A percentile compares a stretch with the other conserved stretches of the same genome.
Evolutionary conservation across 2,329 filamentous ascomycete species (phyloP).

Genomic region (Fusarium nelsonii): DNA sequence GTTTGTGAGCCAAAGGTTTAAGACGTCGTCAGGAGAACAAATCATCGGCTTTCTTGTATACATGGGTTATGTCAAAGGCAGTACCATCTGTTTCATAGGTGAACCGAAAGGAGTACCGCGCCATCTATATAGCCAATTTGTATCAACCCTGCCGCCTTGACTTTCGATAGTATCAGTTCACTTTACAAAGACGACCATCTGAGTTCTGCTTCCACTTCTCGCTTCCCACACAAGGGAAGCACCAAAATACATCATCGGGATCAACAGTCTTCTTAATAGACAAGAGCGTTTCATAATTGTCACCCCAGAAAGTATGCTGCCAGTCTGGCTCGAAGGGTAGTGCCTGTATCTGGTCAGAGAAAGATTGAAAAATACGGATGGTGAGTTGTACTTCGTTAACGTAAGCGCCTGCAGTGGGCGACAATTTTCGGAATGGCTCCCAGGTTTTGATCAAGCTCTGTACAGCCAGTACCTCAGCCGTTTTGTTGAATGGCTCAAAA

Average conservation of each 20-base stretch:
- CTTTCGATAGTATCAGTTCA: not conserved
- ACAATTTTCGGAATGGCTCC: constrained; percentile 56
- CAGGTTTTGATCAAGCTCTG: constrained; percentile 45
- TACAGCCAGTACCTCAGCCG: constrained; percentile 47
- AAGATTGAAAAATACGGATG: fast-evolving
- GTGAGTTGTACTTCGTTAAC: constrained; percentile 57
- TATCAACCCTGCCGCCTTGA: no score
- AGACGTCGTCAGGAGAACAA: not conserved
- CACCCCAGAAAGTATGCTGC: constrained; percentile 58
- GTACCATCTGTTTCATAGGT: no score
- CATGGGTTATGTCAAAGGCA: fast-evolving
- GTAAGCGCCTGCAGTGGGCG: constrained; percentile 58
- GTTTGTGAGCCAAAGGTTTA: constrained; percentile 41
- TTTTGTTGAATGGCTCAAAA: constrained; percentile 52
- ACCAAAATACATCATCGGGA: constrained; percentile 63
- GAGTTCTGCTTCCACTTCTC: constrained; percentile 54
- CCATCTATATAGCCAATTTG: not conserved
- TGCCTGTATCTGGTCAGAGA: constrained; percentile 42
- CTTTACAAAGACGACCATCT: constrained; percentile 47
- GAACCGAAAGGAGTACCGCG: no score
- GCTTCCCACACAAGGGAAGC: constrained; percentile 61
- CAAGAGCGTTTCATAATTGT: constrained; percentile 60
- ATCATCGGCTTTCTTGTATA: not conserved
- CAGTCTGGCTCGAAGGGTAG: constrained; percentile 54
- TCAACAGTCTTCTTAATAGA: constrained; percentile 61